Evolutionary conservation across 805 yeast species (phyloP).

Genomic region (Yarrowia keelungensis): DNA sequence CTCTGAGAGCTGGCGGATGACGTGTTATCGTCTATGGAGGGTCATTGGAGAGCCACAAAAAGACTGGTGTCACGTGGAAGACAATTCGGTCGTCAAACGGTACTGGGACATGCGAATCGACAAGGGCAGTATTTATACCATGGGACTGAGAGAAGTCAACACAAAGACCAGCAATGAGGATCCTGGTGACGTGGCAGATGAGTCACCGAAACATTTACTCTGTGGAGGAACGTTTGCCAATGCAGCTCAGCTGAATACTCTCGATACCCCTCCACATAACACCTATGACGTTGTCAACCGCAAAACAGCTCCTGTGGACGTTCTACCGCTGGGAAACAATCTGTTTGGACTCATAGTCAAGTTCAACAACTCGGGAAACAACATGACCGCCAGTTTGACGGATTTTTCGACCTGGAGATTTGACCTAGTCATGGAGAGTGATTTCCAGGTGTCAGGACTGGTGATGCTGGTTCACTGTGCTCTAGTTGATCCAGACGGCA

Average conservation of each 20-base stretch:
- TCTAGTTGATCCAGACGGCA: constrained; percentile 26
- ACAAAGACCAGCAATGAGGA: background rate
- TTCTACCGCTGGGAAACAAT: constrained; percentile 2
- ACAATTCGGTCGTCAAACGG: constrained; percentile 30
- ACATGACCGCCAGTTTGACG: constrained; percentile 27
- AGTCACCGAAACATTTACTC: background rate
- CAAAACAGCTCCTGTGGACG: constrained; percentile 24
- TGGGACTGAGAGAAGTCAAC: constrained; percentile 19
- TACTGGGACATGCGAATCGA: constrained; percentile 30
- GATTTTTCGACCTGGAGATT: constrained; percentile 31
- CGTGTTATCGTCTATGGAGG: constrained; percentile 20
- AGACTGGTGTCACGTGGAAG: constrained; percentile 35
- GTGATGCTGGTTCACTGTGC: constrained; percentile 34
- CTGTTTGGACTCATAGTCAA: constrained; percentile 19
- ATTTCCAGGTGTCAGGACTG: constrained; percentile 15
- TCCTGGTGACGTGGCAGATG: background rate
- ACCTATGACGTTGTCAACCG: constrained; percentile 31
- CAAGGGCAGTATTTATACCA: constrained; percentile 33
- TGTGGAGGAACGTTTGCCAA: constrained; percentile 24
- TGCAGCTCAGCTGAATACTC: constrained; percentile 18
- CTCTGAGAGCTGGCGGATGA: constrained; percentile 1
- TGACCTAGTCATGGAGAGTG: constrained; percentile 16
- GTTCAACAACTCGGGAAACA: constrained; percentile 33
- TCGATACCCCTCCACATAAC: constrained; percentile 20
- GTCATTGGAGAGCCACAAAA: constrained; percentile 11